Evolutionary conservation across 768 basidiomycete genomes (phyloP).

Genomic region (Butyriboletus loyo): DNA sequence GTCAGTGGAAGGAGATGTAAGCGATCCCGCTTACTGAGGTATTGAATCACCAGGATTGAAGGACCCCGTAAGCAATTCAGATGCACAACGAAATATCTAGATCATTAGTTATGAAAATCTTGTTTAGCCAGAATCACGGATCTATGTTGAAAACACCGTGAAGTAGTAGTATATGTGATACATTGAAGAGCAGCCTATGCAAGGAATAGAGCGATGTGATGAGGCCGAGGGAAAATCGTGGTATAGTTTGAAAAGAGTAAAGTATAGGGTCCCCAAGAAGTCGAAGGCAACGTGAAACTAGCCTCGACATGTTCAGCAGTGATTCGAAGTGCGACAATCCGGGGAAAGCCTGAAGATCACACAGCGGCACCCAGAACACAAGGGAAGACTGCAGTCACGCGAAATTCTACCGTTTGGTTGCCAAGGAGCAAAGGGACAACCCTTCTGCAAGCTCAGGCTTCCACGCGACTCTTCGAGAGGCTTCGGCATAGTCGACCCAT

Average conservation of each 20-base stretch:
- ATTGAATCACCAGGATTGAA: slow-evolving; percentile 6
- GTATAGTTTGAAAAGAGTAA: slow-evolving; percentile 32
- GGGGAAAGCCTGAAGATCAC: slow-evolving; percentile 9
- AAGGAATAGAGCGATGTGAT: slow-evolving; percentile 17
- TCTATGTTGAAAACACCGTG: slow-evolving; percentile 27
- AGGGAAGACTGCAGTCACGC: not conserved
- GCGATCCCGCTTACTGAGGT: slow-evolving; percentile 23
- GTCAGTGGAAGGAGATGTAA: slow-evolving; percentile 16
- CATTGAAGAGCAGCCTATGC: slow-evolving; percentile 33
- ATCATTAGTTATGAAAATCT: slow-evolving; percentile 21
- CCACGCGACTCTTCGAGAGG: slow-evolving; percentile 71
- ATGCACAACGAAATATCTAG: slow-evolving; percentile 25
- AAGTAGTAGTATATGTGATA: slow-evolving; percentile 24
- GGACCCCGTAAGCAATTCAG: slow-evolving; percentile 12
- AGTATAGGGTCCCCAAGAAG: slow-evolving; percentile 23
- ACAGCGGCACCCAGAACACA: slow-evolving; percentile 8
- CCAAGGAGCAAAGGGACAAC: slow-evolving; percentile 67
- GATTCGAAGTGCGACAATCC: slow-evolving; percentile 11
- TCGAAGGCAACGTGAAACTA: slow-evolving; percentile 19
- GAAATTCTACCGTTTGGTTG: slow-evolving; percentile 46
- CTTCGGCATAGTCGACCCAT: slow-evolving; percentile 88
- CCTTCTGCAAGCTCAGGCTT: slow-evolving; percentile 82
- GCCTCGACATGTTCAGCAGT: slow-evolving; percentile 14
- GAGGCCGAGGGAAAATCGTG: slow-evolving; percentile 16
- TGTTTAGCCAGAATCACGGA: slow-evolving; percentile 19